Conservation (phyloP, 495 filamentous ascomycete species). For the Podospora bellae-mahoneyi region DNA sequence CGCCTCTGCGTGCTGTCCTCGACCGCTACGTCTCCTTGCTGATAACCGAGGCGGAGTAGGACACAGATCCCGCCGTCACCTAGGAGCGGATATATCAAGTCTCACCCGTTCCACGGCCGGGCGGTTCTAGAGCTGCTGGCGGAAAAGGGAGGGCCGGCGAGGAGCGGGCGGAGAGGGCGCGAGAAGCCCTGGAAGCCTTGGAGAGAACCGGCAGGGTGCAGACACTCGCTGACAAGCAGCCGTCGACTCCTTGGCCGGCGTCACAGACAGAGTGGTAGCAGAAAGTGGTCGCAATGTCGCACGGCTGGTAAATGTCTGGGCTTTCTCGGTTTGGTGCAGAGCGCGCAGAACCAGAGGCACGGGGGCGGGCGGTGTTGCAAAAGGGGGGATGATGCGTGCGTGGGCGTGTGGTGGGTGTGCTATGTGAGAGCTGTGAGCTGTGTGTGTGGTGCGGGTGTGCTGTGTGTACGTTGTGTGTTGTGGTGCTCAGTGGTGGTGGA, state of each 20-base stretch:
- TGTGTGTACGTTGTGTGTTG: background rate
- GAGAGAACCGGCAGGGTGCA: slow-evolving; percentile 22
- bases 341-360: slow-evolving; percentile 11
- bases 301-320: slow-evolving; percentile 27
- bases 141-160: slow-evolving; percentile 11
- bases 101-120: slow-evolving; percentile 23
- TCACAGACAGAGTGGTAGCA: slow-evolving; percentile 16
- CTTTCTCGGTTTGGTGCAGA: slow-evolving; percentile 27
- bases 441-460: background rate
- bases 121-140: slow-evolving; percentile 4
- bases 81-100: slow-evolving; percentile 25
- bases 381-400: background rate
- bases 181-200: slow-evolving; percentile 8
- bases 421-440: background rate
- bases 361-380: slow-evolving; percentile 15
- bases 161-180: slow-evolving; percentile 2
- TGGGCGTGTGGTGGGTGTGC: background rate
- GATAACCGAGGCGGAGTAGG: slow-evolving; percentile 30
- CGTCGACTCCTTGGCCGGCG: slow-evolving; percentile 12
- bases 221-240: slow-evolving; percentile 13
- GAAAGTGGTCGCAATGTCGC: slow-evolving; percentile 24
- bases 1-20: slow-evolving; percentile 17
- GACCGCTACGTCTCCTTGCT: slow-evolving; percentile 17
- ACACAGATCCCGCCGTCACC: slow-evolving; percentile 47
- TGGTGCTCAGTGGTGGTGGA: background rate